phyloP scores from a whole-genome alignment of 306 rosid species.

The Luffa acutangula region DNA sequence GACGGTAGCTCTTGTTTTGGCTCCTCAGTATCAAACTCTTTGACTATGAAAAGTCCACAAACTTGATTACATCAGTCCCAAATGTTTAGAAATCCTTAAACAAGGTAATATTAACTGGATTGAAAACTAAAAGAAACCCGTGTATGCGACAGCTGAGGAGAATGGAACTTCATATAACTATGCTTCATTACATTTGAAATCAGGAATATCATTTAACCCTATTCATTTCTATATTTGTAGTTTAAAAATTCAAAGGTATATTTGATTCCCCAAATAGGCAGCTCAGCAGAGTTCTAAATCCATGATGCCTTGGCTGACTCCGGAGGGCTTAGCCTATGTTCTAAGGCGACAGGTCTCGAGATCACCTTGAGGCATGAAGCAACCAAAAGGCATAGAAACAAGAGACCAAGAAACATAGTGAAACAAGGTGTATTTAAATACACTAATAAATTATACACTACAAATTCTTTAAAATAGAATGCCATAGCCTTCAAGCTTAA shows the following conservation, averaged over 20 bases:
- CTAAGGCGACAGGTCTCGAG: not conserved
- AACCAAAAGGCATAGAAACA: not conserved
- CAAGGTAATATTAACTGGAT: not conserved
- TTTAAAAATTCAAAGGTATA: not conserved
- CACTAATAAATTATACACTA: not conserved
- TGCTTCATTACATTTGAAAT: not conserved
- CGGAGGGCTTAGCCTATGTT: too few species aligned
- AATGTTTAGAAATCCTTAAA: not conserved
- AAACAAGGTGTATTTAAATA: not conserved
- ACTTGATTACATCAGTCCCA: not conserved
- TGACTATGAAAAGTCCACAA: slow-evolving; percentile 36
- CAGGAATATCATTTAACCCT: not conserved
- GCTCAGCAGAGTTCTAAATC: not conserved
- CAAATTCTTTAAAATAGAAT: not conserved
- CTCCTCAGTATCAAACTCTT: slow-evolving; percentile 67
- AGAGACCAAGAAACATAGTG: not conserved
- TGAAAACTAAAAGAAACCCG: not conserved
- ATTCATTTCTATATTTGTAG: not conserved
- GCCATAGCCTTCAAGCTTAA: not conserved
- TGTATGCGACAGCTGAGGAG: not conserved
- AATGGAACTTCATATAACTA: not conserved
- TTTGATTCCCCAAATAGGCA: not conserved
- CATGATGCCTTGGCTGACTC: not conserved
- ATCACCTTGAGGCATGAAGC: not conserved
- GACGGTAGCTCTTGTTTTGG: slow-evolving; percentile 79